These are phyloP conservation scores for Sanghuangporus weigelae DNA, from an alignment of 1,284 basidiomycete species.

Conservation along the genomic window DNA sequence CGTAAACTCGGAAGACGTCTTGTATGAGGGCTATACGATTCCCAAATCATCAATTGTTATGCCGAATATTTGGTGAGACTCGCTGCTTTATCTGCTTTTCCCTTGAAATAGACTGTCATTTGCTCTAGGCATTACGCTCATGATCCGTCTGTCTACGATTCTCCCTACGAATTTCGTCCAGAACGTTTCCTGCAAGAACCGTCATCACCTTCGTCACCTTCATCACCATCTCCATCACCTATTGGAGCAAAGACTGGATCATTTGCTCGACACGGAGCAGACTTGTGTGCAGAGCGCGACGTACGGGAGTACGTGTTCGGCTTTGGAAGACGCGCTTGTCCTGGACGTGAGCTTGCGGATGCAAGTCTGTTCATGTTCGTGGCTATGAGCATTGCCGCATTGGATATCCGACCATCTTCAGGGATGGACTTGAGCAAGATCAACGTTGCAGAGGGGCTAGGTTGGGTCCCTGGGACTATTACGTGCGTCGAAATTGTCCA, in stretches of 20 bases:
- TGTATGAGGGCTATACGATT: constrained; percentile 13
- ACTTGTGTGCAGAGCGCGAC: constrained; percentile 6
- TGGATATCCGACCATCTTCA: constrained; percentile 3
- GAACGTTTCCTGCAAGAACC: constrained; percentile 16
- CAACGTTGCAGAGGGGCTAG: background rate
- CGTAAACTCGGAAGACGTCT: constrained; percentile 15
- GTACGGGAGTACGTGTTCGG: constrained; percentile 13
- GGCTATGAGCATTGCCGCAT: constrained; percentile 8
- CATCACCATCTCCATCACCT: background rate
- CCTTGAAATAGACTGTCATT: background rate
- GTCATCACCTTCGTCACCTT: background rate
- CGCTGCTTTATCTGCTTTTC: background rate
- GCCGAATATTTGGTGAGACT: constrained; percentile 16
- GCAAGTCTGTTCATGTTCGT: constrained; percentile 20
- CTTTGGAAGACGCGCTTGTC: constrained; percentile 15
- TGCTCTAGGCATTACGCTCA: constrained; percentile 9
- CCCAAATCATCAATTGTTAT: constrained; percentile 17
- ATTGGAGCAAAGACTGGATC: background rate
- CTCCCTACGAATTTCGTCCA: constrained; percentile 18
- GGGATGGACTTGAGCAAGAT: background rate
- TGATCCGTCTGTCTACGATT: constrained; percentile 15
- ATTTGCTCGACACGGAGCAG: background rate
- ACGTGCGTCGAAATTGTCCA: constrained; percentile 6
- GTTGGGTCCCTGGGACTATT: constrained; percentile 10
- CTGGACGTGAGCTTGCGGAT: constrained; percentile 19